Evolutionary conservation across 2,329 filamentous ascomycete genomes (phyloP), one percentile per base, ranked within the genome.

Genomic region (Tolypocladium sp.): DNA sequence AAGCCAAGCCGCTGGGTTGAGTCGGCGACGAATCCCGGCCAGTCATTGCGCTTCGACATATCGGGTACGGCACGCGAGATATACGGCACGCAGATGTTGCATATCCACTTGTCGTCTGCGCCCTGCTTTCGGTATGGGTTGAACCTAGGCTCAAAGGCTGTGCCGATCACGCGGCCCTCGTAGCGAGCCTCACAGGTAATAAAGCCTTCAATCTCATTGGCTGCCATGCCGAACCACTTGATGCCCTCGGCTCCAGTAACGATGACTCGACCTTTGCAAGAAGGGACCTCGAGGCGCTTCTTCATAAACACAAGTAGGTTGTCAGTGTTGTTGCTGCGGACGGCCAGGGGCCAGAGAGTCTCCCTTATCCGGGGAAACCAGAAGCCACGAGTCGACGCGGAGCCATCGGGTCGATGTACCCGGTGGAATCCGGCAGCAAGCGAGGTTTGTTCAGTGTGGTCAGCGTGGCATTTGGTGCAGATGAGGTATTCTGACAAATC

Each of bases 401-500:
- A 71, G 65, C 51, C 67, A 37, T 57, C 71, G 57, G 58, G 65
- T 38, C 58, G 67, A 54, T 61, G 62, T 0, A 68, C 59, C 4
- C 64, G 61, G 35, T 63, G 58, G 41, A 79, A 78, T 0, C 67
- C 57, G 0, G 56, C 22, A 0, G 67, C 65, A 4, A 77, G 67
- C 0, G 46, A 52, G 0, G 73, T 75, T 0, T 57, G 27, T 27
- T 68, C 60, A 15, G 79, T 70, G 59, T 75, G 58, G 37, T 75
- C 72, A 7, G 69, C 67, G 40, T 77, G 73, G 61, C 77, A 80
- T 27, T 69, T 65, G 2, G 74, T 75, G 61, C 77, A 80, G 40
- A 78, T 66, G 3, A 71, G 59, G 30, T 71, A 76, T 2, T 67
- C 63, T 0, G 72, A 68, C 3, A 66, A 40, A 4, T 67, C 65